These are phyloP conservation scores for Aspergillus diversus DNA, from an alignment of 495 filamentous ascomycete genomes.

Conservation along the genomic window DNA sequence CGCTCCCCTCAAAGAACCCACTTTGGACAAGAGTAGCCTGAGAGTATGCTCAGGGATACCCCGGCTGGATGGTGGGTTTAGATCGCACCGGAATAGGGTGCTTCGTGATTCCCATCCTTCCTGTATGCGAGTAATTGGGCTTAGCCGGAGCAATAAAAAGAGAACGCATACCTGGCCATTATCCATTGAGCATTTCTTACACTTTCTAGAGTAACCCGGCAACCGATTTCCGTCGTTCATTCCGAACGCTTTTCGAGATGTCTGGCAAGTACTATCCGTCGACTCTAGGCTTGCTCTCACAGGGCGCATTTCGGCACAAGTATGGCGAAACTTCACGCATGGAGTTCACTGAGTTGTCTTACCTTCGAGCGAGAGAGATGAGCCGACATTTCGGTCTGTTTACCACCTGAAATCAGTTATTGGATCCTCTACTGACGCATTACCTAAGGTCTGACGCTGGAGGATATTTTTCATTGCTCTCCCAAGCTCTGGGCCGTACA, in stretches of 20 bases:
- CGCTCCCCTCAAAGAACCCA: too few species aligned
- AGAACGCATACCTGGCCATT: too few species aligned
- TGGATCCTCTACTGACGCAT: background rate
- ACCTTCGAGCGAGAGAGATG: background rate
- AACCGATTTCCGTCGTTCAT: background rate
- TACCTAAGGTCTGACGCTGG: slow-evolving; percentile 7
- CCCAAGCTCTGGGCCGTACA: slow-evolving; percentile 29
- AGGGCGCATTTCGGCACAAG: background rate
- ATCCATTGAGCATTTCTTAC: too few species aligned
- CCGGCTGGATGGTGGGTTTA: too few species aligned
- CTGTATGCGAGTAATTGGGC: too few species aligned
- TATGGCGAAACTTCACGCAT: background rate
- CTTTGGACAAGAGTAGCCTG: too few species aligned
- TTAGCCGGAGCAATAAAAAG: too few species aligned
- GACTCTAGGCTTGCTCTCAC: background rate
- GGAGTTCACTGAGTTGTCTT: background rate
- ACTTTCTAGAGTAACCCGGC: background rate
- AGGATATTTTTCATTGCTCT: slow-evolving; percentile 3
- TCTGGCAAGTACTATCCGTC: background rate
- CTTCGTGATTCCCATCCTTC: too few species aligned
- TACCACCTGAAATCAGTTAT: background rate
- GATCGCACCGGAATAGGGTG: too few species aligned
- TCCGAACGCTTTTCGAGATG: background rate
- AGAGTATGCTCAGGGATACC: too few species aligned
- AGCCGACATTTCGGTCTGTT: background rate